phyloP scores from a whole-genome alignment of 2,329 filamentous ascomycete genomes.

The Stachybotrys chlorohalonatus region DNA sequence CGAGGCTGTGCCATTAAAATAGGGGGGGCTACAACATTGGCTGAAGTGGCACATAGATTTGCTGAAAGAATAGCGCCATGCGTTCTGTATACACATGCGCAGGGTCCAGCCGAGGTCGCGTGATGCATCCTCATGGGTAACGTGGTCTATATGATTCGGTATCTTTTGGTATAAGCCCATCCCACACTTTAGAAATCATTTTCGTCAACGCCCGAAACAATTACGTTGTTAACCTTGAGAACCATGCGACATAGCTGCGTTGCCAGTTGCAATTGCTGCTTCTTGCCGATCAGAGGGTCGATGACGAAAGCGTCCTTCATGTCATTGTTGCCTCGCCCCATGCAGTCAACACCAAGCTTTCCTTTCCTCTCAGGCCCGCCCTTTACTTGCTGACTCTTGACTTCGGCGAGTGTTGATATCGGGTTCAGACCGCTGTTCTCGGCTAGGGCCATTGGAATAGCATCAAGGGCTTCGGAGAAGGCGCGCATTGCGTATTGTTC shows the following conservation, averaged over 20 bases:
- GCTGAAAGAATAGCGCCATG: not conserved
- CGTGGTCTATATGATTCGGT: not conserved
- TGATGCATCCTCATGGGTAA: not conserved
- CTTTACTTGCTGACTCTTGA: conserved; percentile 96
- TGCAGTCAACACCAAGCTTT: conserved; percentile 90
- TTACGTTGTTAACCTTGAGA: conserved; percentile 94
- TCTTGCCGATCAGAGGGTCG: conserved; percentile 95
- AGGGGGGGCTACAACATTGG: too few relatives aligned
- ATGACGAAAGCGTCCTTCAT: conserved; percentile 99
- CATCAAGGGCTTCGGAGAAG: conserved; percentile 89
- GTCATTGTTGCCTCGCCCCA: conserved; percentile 89
- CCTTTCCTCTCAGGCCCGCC: conserved; percentile 40
- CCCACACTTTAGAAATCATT: conserved; percentile 63
- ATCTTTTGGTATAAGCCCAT: conserved; percentile 3
- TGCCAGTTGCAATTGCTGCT: conserved; percentile 89
- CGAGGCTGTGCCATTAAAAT: too few relatives aligned
- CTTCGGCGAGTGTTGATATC: conserved; percentile 86
- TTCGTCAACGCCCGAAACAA: conserved; percentile 79
- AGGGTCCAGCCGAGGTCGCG: not conserved
- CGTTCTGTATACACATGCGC: not conserved
- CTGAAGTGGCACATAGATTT: not conserved
- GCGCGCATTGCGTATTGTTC: conserved; percentile 99
- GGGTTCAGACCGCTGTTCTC: conserved; percentile 96
- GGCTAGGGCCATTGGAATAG: conserved; percentile 88
- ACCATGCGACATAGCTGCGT: conserved; percentile 98